Evolutionary conservation across 306 rosid species (phyloP).

Genomic region (Quercus suber): DNA sequence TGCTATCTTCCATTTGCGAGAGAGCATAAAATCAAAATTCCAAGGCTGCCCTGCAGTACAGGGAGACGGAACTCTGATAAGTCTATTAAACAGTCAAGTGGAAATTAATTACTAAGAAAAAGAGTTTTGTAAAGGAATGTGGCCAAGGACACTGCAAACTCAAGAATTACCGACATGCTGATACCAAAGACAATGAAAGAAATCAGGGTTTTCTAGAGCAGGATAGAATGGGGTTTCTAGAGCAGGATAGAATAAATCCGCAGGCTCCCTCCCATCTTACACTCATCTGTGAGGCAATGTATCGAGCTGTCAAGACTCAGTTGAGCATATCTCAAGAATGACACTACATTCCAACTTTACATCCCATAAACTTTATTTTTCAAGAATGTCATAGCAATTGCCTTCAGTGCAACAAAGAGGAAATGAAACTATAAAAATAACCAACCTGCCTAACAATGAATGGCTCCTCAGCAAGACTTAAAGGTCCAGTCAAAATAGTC

Average conservation of each 20-base stretch:
- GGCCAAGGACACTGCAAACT: background rate
- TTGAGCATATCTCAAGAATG: background rate
- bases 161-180: background rate
- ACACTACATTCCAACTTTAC: background rate
- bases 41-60: too few relatives aligned
- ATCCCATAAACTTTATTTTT: background rate
- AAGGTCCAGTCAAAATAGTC: constrained; percentile 81
- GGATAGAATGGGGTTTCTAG: background rate
- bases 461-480: constrained; percentile 78
- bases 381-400: background rate
- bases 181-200: background rate
- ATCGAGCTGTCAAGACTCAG: background rate
- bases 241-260: background rate
- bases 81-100: background rate
- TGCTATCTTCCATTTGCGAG: too few relatives aligned
- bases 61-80: background rate
- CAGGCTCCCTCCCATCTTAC: background rate
- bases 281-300: background rate
- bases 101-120: background rate
- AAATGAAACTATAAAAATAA: constrained; percentile 8
- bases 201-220: background rate
- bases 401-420: constrained; percentile 7
- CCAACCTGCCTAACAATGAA: constrained; percentile 86
- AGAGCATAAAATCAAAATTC: too few relatives aligned
- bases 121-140: background rate